A percentile compares a stretch with the other conserved stretches of the same genome.
These are phyloP conservation scores for Mollisiaceae sp. DNA, from an alignment of 2,329 filamentous ascomycete genomes.

Conservation along the genomic window DNA sequence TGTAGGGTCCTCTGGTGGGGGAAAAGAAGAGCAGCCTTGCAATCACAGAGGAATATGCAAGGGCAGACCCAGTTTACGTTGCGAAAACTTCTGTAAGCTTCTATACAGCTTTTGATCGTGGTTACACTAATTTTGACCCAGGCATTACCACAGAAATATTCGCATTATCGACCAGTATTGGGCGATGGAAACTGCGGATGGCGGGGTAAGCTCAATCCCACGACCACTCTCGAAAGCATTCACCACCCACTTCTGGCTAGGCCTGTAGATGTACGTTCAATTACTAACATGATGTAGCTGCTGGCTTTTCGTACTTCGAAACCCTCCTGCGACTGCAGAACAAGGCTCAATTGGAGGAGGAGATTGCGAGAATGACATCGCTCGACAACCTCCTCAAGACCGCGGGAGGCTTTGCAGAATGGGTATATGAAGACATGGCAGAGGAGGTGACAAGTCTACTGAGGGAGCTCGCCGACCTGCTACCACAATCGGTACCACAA, in stretches of 20 bases:
- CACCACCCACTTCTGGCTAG: neutral
- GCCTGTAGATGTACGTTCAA: slow-evolving; percentile 12
- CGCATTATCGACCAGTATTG: slow-evolving; percentile 83
- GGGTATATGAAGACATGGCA: slow-evolving; percentile 82
- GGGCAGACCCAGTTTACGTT: slow-evolving; percentile 83
- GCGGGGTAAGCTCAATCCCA: slow-evolving; percentile 73
- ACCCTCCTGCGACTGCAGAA: slow-evolving; percentile 74
- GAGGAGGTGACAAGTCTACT: slow-evolving; percentile 76
- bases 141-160: slow-evolving; percentile 83
- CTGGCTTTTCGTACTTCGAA: slow-evolving; percentile 94
- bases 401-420: slow-evolving; percentile 72
- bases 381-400: slow-evolving; percentile 73
- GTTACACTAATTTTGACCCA: slow-evolving; percentile 45
- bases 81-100: slow-evolving; percentile 81
- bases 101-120: slow-evolving; percentile 16
- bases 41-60: slow-evolving; percentile 85
- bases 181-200: slow-evolving; percentile 97
- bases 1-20: slow-evolving; percentile 82
- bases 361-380: slow-evolving; percentile 73
- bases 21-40: slow-evolving; percentile 75
- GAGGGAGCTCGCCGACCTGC: slow-evolving; percentile 62
- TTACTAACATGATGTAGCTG: slow-evolving; percentile 60
- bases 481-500: slow-evolving; percentile 49
- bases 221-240: slow-evolving; percentile 20
- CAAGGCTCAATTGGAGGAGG: slow-evolving; percentile 67